phyloP scores from a whole-genome alignment of 139 green algal species.

The Chlorella sorokiniana region DNA sequence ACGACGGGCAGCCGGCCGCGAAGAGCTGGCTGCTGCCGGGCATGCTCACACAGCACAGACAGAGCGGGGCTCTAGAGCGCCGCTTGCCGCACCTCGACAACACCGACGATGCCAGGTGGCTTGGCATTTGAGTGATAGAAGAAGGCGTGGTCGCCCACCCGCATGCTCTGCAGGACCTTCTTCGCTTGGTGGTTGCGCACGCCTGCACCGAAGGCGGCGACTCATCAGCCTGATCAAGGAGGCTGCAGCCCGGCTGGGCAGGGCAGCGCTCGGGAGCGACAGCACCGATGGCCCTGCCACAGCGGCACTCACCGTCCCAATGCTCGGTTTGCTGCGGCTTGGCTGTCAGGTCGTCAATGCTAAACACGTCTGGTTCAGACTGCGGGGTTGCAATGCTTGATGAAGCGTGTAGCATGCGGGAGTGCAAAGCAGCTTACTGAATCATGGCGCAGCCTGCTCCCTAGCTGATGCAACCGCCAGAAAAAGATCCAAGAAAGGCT shows the following conservation, averaged over 20 bases:
- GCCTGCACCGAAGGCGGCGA: slow-evolving; percentile 39
- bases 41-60: not conserved
- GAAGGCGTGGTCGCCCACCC: slow-evolving; percentile 57
- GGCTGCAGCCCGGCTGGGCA: not conserved
- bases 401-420: too few relatives aligned
- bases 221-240: too few relatives aligned
- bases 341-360: slow-evolving; percentile 60
- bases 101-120: slow-evolving; percentile 60
- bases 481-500: slow-evolving; percentile 1
- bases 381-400: slow-evolving; percentile 56
- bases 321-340: slow-evolving; percentile 42
- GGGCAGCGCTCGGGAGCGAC: not conserved
- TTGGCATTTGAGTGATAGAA: slow-evolving; percentile 73
- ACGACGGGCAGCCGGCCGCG: too few relatives aligned
- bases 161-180: slow-evolving; percentile 75
- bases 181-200: slow-evolving; percentile 72
- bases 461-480: too few relatives aligned
- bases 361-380: slow-evolving; percentile 69
- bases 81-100: slow-evolving; percentile 51
- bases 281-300: not conserved
- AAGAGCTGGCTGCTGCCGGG: too few relatives aligned
- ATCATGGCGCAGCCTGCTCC: too few relatives aligned
- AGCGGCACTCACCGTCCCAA: slow-evolving; percentile 63
- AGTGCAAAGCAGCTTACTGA: too few relatives aligned
- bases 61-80: too few relatives aligned